Base-by-base conservation (phyloP, 306 rosid genomes). In the Dalbergia oliveri region DNA sequence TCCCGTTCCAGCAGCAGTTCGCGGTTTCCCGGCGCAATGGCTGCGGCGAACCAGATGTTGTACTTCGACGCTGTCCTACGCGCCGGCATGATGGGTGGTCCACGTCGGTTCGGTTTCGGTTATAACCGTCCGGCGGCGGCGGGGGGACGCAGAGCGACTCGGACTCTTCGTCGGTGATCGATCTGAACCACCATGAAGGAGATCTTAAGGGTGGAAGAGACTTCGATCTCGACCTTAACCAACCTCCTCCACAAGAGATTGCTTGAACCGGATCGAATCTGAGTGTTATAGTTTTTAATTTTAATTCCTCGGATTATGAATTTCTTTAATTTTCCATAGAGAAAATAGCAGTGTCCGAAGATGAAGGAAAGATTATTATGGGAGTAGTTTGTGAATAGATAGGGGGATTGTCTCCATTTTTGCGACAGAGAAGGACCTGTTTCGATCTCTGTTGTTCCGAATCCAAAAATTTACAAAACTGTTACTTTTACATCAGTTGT, bases 111-210 rank as follows among this genome's bases (percentile, higher is more conserved):
- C 70, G 79, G 66, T 0, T 85, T 82, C 19, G 84, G 89, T 34
- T 78, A 67, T 6, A 75, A 23, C 5, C 80, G 6, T 35, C 64
- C 37, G 3, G 33, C 41, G 39, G 19, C n/a, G 61, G 73, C 62
- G 18, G 0, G 83, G 87, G 0, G 87, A n/a, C 45, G 3, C 88
- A 84, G 11, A 89, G 96, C 72, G 91, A 87, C 50, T 91, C 96
- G 7, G 93, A 91, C n/a, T 89, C 93, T 1, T 91, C 93, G 2
- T 86, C 96, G 6, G 89, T 91, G 26, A 84, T 89, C 62, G 93
- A 91, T 87, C 83, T 86, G 78, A 91, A 86, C 58, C 88, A 72
- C 34, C 72, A 63, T 3, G 71, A 77, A 8, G 72, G 82, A 1
- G 72, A 43, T 37, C 63, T 57, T 9, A 72, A 83, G 34, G 13